Conservation (phyloP, 2,329 filamentous ascomycete genomes). For the Ophiostoma australiae region DNA sequence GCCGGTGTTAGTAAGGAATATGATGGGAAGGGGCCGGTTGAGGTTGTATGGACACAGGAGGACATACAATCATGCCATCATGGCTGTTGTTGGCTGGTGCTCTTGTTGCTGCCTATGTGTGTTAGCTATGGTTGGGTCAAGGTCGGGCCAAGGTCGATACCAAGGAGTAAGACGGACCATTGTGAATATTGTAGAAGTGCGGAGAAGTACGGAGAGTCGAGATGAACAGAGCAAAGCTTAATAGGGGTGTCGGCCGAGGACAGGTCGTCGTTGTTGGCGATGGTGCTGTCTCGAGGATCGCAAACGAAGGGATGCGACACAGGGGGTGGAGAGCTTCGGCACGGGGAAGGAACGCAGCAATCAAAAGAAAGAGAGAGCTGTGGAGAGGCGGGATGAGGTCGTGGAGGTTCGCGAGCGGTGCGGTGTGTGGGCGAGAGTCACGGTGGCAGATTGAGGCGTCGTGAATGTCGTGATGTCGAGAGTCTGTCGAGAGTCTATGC, state of each 20-base stretch:
- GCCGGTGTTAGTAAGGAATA: not conserved
- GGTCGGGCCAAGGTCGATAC: not conserved
- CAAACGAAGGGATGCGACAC: constrained; percentile 15
- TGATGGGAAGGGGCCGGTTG: not conserved
- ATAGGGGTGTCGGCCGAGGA: not conserved
- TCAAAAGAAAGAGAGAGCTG: not conserved
- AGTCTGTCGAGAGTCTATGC: not conserved
- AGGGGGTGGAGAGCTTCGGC: constrained; percentile 1
- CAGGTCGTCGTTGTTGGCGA: not conserved
- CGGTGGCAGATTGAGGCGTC: not conserved
- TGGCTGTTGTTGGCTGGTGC: constrained; percentile 81
- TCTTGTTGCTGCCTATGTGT: constrained; percentile 36
- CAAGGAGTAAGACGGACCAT: not conserved
- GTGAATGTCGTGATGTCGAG: not conserved
- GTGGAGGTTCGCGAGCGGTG: not conserved
- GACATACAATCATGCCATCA: constrained; percentile 98
- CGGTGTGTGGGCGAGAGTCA: not conserved
- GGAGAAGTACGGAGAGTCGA: constrained; percentile 1
- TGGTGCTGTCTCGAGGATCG: constrained; percentile 7
- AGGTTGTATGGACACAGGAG: not conserved
- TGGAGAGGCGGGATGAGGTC: not conserved
- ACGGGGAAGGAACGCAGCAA: not conserved
- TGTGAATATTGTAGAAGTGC: not conserved
- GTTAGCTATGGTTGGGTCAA: not conserved
- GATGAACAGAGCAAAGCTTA: not conserved